Evolutionary conservation across 192 early-diverging fungal genomes (phyloP), one percentile per base, ranked within the genome.

Genomic region (Spinellus fusiger): DNA sequence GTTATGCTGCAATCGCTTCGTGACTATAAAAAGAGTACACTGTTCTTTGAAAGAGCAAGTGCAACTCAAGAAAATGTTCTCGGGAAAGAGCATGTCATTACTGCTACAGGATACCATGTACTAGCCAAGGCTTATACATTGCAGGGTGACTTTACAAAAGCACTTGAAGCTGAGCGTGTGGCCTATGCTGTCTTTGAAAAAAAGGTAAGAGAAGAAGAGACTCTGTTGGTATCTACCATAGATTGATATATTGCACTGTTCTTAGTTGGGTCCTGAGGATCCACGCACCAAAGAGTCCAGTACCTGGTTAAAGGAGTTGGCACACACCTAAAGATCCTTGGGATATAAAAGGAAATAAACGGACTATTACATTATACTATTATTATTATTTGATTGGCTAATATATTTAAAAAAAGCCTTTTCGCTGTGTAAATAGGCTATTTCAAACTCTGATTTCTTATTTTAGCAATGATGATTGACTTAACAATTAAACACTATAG

Each of bases 71-170:
- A 85, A 49, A 49, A 46, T 25, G 68, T 90, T 15, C 75, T 90
- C 25, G 90, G 90, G 38, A 64, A 78, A 50, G 84, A 93, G 8
- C 82, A 91, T 66, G 70, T 86, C 22, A 56, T 84, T 9, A 89
- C 91, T 1, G 83, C 80, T 34, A 77, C 75, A 47, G 75, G 86
- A 44, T 79, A 91, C 63, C 91, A 94, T 56, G 70, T 84, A 29
- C 82, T 93, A 57, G 86, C 88, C 20, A 89, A 92, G 71, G 82
- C 84, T n/a, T 80, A 86, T 53, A 80, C 88, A 16, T 73, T 85
- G 18, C 56, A 64, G 31, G 86, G 85, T 33, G 91, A 93, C 38
- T 93, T 88, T 66, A 77, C 80, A 31, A 80, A 75, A n/a, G 89
- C 92, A 13, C 73, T 94, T 55, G 80, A 79, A 49, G 79, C 73